Conservation (phyloP, 805 yeast genomes). For the Ogataea nitratoaversa region DNA sequence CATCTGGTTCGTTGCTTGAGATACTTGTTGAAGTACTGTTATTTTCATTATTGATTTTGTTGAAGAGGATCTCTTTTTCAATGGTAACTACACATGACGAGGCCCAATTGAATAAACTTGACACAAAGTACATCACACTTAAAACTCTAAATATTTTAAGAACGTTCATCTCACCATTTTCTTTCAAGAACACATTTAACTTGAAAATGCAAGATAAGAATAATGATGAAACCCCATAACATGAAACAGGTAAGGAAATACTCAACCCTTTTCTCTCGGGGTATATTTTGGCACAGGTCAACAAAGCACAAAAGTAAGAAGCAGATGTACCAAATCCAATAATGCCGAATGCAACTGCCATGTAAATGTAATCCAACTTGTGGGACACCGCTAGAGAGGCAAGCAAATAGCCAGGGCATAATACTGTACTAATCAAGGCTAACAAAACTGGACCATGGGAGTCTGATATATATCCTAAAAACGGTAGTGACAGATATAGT, state of each 20-base stretch:
- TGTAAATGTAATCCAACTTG: constrained; percentile 27
- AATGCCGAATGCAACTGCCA: constrained; percentile 49
- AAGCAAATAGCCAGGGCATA: constrained; percentile 66
- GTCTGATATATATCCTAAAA: constrained; percentile 78
- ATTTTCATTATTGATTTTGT: constrained; percentile 19
- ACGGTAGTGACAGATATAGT: constrained; percentile 78
- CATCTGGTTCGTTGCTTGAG: constrained; percentile 13
- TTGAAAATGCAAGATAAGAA: constrained; percentile 61
- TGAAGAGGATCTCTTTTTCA: constrained; percentile 44
- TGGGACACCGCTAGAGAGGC: constrained; percentile 37
- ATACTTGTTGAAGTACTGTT: constrained; percentile 6
- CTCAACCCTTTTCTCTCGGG: constrained; percentile 75
- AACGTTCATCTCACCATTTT: constrained; percentile 38
- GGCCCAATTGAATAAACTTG: constrained; percentile 59
- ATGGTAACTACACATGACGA: constrained; percentile 63
- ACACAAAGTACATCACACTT: constrained; percentile 46
- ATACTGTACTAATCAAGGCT: constrained; percentile 53
- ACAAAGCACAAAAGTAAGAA: constrained; percentile 62
- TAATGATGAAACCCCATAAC: constrained; percentile 79
- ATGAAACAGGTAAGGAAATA: constrained; percentile 83
- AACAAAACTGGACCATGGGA: constrained; percentile 77
- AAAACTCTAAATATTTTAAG: constrained; percentile 50
- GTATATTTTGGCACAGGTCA: constrained; percentile 83
- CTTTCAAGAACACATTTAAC: constrained; percentile 34
- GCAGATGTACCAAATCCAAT: constrained; percentile 74